Evolutionary conservation across 225 moss, liverwort and hornwort species (phyloP).

Genomic region (Anthoceros angustus): DNA sequence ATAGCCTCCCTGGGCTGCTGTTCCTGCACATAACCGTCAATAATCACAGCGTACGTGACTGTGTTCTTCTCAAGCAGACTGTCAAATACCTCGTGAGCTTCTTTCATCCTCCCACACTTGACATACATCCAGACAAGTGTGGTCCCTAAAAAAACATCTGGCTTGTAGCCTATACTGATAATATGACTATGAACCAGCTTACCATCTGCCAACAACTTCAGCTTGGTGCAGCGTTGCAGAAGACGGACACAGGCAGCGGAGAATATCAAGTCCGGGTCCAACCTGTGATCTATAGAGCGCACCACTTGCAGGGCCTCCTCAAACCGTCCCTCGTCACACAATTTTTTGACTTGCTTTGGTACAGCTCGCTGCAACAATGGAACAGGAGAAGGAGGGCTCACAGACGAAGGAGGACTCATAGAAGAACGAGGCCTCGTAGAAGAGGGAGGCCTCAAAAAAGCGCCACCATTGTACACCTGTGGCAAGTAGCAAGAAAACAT

Average conservation of each 20-base stretch:
- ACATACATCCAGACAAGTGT: slow-evolving; percentile 1
- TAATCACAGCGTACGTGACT: not conserved
- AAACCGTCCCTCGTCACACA: not conserved
- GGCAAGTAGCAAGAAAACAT: no score
- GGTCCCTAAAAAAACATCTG: slow-evolving; percentile 1
- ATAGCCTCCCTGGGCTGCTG: not conserved
- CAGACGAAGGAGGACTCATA: not conserved
- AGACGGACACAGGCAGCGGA: not conserved
- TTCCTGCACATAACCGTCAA: not conserved
- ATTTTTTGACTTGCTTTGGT: not conserved
- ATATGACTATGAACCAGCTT: not conserved
- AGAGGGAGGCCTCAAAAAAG: not conserved
- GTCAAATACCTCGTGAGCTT: slow-evolving; percentile 1
- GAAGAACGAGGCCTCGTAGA: not conserved
- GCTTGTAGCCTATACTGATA: not conserved
- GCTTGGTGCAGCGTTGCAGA: not conserved
- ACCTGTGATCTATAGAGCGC: not conserved
- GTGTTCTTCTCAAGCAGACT: not conserved
- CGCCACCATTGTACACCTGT: not conserved
- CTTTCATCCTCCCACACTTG: not conserved
- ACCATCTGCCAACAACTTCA: not conserved
- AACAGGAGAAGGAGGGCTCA: not conserved
- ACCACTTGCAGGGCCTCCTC: not conserved
- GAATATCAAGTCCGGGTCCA: not conserved
- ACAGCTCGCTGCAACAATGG: not conserved